Percentiles rank a stretch among this genome's conserved stretches.
phyloP scores from a whole-genome alignment of 306 rosid species.

The Acacia melanoxylon region DNA sequence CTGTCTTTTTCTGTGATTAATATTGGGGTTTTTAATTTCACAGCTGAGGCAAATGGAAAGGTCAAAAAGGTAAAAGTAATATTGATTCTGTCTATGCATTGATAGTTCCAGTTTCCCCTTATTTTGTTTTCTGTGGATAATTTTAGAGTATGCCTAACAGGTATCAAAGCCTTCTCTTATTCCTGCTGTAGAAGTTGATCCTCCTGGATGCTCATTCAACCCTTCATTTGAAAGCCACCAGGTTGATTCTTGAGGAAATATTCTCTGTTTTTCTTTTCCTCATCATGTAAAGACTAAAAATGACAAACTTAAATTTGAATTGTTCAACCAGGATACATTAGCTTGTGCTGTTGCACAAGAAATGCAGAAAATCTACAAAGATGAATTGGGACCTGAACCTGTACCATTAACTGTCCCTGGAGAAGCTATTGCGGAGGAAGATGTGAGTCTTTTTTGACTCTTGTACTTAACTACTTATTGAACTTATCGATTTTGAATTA shows the following conservation, averaged over 20 bases:
- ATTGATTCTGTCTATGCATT: neutral
- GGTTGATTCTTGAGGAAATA: slow-evolving; percentile 46
- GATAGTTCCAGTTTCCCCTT: neutral
- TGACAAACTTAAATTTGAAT: neutral
- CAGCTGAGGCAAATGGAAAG: slow-evolving; percentile 48
- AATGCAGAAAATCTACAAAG: slow-evolving; percentile 83
- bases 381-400: slow-evolving; percentile 91
- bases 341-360: slow-evolving; percentile 88
- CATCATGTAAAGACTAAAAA: neutral
- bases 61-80: slow-evolving; percentile 57
- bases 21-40: slow-evolving; percentile 25
- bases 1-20: slow-evolving; percentile 24
- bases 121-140: slow-evolving; percentile 24
- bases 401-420: slow-evolving; percentile 88
- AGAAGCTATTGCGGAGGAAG: slow-evolving; percentile 77
- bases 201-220: slow-evolving; percentile 87
- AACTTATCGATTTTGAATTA: neutral
- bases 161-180: slow-evolving; percentile 59
- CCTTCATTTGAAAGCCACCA: slow-evolving; percentile 82
- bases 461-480: neutral
- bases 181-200: slow-evolving; percentile 96
- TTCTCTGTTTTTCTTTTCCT: neutral
- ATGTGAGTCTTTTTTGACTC: slow-evolving; percentile 51
- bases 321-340: slow-evolving; percentile 65
- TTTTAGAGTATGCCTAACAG: slow-evolving; percentile 34